Conservation (phyloP, 768 basidiomycete species). For the Paxillus rubicundulus region DNA sequence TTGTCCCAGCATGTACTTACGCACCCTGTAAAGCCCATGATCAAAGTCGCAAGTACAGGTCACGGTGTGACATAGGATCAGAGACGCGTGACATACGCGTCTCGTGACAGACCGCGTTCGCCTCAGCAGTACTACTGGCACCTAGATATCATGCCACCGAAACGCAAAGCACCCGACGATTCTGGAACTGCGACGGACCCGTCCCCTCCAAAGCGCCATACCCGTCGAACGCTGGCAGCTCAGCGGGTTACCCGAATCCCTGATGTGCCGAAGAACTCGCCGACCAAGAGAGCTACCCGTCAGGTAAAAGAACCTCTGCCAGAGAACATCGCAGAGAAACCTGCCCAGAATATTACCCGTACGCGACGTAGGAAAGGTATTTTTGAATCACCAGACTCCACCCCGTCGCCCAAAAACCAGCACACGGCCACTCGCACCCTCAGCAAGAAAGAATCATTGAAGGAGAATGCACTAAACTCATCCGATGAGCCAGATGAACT, state of each 20-base stretch:
- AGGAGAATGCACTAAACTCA: neutral
- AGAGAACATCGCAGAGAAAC: neutral
- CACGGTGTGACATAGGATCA: constrained; percentile 17
- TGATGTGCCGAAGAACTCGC: neutral
- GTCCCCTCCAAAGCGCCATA: constrained; percentile 35
- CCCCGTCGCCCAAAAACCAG: neutral
- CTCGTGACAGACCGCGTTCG: neutral
- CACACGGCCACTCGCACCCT: neutral
- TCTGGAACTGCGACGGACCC: constrained; percentile 11
- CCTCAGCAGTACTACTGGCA: neutral
- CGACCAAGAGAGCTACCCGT: neutral
- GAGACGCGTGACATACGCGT: constrained; percentile 24
- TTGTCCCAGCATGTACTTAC: constrained; percentile 1
- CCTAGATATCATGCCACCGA: constrained; percentile 26
- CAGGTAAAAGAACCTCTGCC: neutral
- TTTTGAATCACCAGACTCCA: neutral
- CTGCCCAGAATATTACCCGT: neutral
- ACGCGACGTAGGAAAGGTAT: neutral
- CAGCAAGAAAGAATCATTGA: neutral
- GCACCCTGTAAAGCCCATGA: constrained; percentile 67
- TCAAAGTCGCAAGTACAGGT: neutral
- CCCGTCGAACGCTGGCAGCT: constrained; percentile 20
- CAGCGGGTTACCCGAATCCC: neutral
- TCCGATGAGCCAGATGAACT: constrained; percentile 29
- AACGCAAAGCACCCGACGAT: constrained; percentile 41